These are phyloP conservation scores for Elaeagnus macrophylla DNA, from an alignment of 306 rosid genomes.

Conservation along the genomic window DNA sequence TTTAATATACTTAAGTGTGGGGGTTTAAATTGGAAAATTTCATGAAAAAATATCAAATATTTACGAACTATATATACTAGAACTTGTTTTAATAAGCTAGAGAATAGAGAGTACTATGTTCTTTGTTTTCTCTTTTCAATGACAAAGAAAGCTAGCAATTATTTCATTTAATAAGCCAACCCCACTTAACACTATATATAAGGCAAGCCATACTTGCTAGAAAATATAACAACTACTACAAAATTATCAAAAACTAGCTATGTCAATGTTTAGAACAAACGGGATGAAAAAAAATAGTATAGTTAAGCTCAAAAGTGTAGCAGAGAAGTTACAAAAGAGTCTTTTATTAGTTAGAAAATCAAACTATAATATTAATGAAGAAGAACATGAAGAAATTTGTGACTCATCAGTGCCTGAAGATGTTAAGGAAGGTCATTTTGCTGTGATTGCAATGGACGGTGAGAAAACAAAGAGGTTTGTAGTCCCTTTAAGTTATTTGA, in stretches of 20 bases:
- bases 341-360: slow-evolving; percentile 31
- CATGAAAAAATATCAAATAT: no score
- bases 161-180: no score
- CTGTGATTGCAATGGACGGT: slow-evolving; percentile 51
- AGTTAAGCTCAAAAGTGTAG: slow-evolving; percentile 45
- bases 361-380: background rate
- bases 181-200: no score
- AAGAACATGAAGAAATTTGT: background rate
- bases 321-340: slow-evolving; percentile 54
- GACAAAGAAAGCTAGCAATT: no score
- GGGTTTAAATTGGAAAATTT: slow-evolving; percentile 4
- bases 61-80: no score
- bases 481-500: slow-evolving; percentile 54
- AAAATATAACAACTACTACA: background rate
- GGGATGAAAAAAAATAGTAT: slow-evolving; percentile 39
- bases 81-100: no score
- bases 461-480: slow-evolving; percentile 52
- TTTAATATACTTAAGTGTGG: background rate
- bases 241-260: no score
- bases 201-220: background rate
- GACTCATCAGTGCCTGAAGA: slow-evolving; percentile 48
- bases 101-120: no score
- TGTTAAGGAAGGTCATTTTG: slow-evolving; percentile 81
- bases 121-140: no score
- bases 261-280: slow-evolving; percentile 34